Conservation (phyloP, 768 basidiomycete species). For the Mycena floridula region DNA sequence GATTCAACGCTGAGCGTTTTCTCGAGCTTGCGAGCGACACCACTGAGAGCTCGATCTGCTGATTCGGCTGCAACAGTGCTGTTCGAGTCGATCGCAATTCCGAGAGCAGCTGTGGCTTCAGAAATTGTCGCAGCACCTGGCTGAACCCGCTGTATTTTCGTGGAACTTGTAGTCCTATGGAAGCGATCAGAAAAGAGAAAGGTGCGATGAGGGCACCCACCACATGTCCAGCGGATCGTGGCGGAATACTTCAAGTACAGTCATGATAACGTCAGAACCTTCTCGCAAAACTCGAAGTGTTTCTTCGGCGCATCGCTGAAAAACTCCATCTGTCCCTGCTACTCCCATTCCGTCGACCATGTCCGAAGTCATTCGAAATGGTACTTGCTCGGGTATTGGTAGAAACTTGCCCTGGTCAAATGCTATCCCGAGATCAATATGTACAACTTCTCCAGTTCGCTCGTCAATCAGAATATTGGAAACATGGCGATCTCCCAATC, state of each 20-base stretch:
- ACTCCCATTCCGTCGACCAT: conserved; percentile 93
- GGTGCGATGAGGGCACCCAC: conserved; percentile 32
- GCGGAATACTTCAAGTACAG: conserved; percentile 94
- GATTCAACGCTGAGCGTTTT: conserved; percentile 86
- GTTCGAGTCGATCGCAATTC: conserved; percentile 54
- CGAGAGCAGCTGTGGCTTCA: conserved; percentile 27
- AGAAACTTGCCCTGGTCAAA: conserved; percentile 93
- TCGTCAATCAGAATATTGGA: conserved; percentile 91
- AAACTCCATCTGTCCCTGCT: conserved; percentile 88
- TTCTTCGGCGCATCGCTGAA: conserved; percentile 92
- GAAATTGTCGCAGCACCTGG: conserved; percentile 24
- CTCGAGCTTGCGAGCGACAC: conserved; percentile 79
- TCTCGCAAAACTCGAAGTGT: conserved; percentile 87
- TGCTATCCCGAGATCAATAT: conserved; percentile 95
- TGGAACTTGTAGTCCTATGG: conserved; percentile 69
- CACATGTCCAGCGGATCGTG: conserved; percentile 93
- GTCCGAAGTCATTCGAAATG: conserved; percentile 92
- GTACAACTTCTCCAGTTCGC: conserved; percentile 78
- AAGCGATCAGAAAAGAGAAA: neutral
- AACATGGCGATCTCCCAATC: conserved; percentile 88
- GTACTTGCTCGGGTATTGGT: conserved; percentile 78
- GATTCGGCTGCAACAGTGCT: conserved; percentile 74
- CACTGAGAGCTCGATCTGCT: conserved; percentile 81
- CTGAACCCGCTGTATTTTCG: conserved; percentile 66
- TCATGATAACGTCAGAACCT: conserved; percentile 83